A percentile compares a stretch with the other conserved stretches of the same genome.
These are phyloP conservation scores for Penicillium macrosclerotiorum DNA, from an alignment of 495 filamentous ascomycete species.

Conservation along the genomic window DNA sequence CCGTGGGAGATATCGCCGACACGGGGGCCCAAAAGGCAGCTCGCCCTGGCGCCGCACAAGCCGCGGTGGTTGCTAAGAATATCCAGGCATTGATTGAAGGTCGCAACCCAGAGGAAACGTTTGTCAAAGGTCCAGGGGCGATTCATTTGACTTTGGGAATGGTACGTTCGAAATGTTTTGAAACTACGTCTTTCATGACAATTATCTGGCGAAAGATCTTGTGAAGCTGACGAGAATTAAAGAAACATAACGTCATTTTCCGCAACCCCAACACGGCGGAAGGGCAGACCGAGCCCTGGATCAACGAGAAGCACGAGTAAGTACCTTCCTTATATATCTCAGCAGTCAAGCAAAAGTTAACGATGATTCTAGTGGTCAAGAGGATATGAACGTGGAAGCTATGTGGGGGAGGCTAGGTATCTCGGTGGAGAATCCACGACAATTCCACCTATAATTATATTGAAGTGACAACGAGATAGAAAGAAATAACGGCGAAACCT, in stretches of 20 bases:
- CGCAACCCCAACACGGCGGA: conserved; percentile 44
- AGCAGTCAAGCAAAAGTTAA: conserved; percentile 6
- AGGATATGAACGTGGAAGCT: conserved; percentile 50
- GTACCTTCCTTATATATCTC: conserved; percentile 4
- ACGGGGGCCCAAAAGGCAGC: conserved; percentile 56
- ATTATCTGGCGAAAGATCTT: not conserved
- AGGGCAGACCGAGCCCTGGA: conserved; percentile 44
- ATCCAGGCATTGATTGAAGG: conserved; percentile 48
- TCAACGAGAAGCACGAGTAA: conserved; percentile 46
- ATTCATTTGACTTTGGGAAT: conserved; percentile 54
- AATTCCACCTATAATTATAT: conserved; percentile 33
- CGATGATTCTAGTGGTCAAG: conserved; percentile 31
- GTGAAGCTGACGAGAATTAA: not conserved
- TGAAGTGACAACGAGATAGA: not conserved
- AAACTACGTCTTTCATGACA: not conserved
- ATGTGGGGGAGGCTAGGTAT: conserved; percentile 45
- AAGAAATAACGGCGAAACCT: not conserved
- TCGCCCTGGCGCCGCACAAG: conserved; percentile 51
- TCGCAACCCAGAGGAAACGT: conserved; percentile 24
- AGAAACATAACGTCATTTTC: conserved; percentile 52
- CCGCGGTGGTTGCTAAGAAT: conserved; percentile 51
- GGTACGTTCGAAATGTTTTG: conserved; percentile 27
- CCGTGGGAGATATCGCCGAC: conserved; percentile 61
- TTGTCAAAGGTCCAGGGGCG: conserved; percentile 33
- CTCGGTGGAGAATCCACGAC: conserved; percentile 22